Conservation (phyloP, 306 rosid genomes). For the Oxytropis ochrocephala region DNA sequence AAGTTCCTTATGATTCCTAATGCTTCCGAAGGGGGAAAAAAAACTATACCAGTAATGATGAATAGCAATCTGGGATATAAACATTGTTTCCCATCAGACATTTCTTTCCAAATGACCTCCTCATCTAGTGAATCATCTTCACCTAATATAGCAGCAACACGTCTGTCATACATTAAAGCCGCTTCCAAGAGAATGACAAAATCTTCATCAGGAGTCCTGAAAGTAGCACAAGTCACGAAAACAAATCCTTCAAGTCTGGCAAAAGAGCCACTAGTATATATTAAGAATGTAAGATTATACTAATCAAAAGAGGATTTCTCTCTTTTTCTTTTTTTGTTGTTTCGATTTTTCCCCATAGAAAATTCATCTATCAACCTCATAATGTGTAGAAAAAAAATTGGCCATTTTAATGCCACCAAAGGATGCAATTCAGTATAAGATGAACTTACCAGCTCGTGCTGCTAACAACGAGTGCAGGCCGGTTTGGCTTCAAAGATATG, state of each 20-base stretch:
- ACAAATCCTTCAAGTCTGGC: conserved; percentile 5
- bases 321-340: too few relatives aligned
- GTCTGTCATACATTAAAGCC: conserved; percentile 95
- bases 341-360: not conserved
- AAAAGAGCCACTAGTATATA: not conserved
- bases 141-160: conserved; percentile 81
- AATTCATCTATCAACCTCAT: not conserved
- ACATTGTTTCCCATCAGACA: conserved; percentile 50
- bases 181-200: conserved; percentile 91
- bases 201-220: conserved; percentile 95
- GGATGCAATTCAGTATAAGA: too few relatives aligned
- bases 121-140: conserved; percentile 85
- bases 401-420: too few relatives aligned
- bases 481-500: conserved; percentile 51
- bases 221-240: conserved; percentile 9
- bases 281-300: not conserved
- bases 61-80: conserved; percentile 83
- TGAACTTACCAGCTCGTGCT: conserved; percentile 91
- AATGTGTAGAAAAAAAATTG: not conserved
- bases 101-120: conserved; percentile 65
- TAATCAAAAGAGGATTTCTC: too few relatives aligned
- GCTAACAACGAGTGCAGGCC: conserved; percentile 92
- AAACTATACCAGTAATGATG: conserved; percentile 71
- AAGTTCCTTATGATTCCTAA: conserved; percentile 1
- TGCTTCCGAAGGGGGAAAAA: not conserved